A percentile compares a stretch with the other conserved stretches of the same genome.
These are phyloP conservation scores for Fusarium sp. DNA, from an alignment of 2,329 filamentous ascomycete species.

Conservation along the genomic window DNA sequence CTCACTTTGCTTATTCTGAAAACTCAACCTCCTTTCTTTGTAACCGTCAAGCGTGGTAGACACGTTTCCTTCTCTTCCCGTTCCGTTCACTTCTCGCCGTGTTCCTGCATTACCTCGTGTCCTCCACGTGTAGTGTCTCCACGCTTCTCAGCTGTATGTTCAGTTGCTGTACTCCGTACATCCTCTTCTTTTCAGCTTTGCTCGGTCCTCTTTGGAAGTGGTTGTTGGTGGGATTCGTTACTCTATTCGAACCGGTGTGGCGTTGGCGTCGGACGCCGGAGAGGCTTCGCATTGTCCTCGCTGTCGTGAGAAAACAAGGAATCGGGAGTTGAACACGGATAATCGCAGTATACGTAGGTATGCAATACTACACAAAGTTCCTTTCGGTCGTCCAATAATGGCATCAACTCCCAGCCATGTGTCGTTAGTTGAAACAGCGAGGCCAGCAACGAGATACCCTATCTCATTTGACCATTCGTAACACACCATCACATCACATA, in stretches of 20 bases:
- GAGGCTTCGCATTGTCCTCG: background rate
- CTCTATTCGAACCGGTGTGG: conserved; percentile 8
- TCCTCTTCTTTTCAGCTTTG: background rate
- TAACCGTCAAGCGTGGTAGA: conserved; percentile 20
- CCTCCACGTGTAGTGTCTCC: conserved; percentile 36
- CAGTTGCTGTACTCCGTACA: no score
- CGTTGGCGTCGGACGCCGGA: background rate
- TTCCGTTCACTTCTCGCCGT: background rate
- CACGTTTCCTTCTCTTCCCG: conserved; percentile 23
- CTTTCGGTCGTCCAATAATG: background rate
- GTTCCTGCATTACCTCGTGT: conserved; percentile 28
- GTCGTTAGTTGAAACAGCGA: conserved; percentile 5
- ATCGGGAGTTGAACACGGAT: background rate
- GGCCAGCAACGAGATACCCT: background rate
- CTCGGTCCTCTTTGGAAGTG: background rate
- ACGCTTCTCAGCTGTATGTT: background rate
- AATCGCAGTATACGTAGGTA: background rate
- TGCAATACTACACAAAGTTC: background rate
- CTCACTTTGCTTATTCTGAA: background rate
- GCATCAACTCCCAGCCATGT: background rate
- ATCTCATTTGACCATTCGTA: background rate
- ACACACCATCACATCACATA: conserved; percentile 2
- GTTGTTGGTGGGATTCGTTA: background rate
- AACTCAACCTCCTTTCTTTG: background rate
- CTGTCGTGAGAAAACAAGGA: background rate